Conservation (phyloP, 371 early-diverging fungal genomes). For the Apophysomyces sp. region DNA sequence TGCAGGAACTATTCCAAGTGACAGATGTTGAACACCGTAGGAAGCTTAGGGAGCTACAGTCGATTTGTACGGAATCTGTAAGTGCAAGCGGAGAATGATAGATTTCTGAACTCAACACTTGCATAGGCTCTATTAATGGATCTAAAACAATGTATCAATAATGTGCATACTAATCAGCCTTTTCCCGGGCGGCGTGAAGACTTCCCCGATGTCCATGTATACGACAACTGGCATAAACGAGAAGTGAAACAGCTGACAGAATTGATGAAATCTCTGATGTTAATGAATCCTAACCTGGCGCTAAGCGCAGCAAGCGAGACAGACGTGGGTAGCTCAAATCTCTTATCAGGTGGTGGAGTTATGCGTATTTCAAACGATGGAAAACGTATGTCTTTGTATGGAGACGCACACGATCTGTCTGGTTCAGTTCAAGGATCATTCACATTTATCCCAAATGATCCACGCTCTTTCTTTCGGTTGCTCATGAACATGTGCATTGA, state of each 20-base stretch:
- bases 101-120: neutral
- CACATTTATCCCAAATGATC: conserved; percentile 45
- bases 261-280: conserved; percentile 25
- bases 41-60: conserved; percentile 17
- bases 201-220: conserved; percentile 18
- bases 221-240: conserved; percentile 31
- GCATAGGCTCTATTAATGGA: conserved; percentile 26
- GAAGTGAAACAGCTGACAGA: conserved; percentile 32
- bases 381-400: neutral
- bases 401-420: neutral
- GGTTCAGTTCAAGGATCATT: conserved; percentile 12
- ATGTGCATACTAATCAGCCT: conserved; percentile 25
- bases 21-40: conserved; percentile 17
- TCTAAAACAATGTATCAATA: conserved; percentile 27
- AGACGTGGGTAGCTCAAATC: conserved; percentile 14
- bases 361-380: neutral
- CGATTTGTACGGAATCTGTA: conserved; percentile 34
- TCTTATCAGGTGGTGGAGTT: neutral
- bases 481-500: conserved; percentile 48
- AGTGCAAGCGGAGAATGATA: neutral
- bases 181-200: conserved; percentile 28
- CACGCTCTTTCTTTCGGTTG: conserved; percentile 40
- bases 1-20: conserved; percentile 26
- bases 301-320: conserved; percentile 12
- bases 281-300: conserved; percentile 26